These are phyloP conservation scores for Babesia ovis DNA, from an alignment of 169 alveolate species.

Conservation along the genomic window DNA sequence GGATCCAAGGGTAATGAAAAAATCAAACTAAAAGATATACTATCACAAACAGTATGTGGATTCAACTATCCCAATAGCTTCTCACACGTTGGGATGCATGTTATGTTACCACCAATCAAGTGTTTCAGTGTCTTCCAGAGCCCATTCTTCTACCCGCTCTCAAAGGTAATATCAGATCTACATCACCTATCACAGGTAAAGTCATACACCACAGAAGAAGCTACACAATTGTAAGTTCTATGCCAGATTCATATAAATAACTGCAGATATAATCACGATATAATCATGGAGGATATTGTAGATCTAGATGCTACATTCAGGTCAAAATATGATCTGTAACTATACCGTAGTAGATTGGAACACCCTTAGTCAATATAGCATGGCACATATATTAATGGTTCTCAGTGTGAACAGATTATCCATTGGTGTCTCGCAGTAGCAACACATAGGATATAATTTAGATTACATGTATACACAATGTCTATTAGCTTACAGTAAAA, in stretches of 20 bases:
- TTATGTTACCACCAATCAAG: constrained; percentile 60
- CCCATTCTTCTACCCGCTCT: constrained; percentile 68
- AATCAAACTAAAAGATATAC: background rate
- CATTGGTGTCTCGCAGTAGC: too few relatives aligned
- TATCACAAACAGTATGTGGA: constrained; percentile 42
- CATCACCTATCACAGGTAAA: constrained; percentile 46
- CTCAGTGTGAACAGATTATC: too few relatives aligned
- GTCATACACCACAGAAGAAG: constrained; percentile 51
- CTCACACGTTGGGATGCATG: constrained; percentile 70
- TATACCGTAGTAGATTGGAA: too few relatives aligned
- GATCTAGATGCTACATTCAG: constrained; percentile 35
- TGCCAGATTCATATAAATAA: background rate
- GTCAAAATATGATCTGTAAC: constrained; percentile 4
- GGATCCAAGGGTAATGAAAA: background rate
- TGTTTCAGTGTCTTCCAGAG: constrained; percentile 52
- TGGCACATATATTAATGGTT: too few relatives aligned
- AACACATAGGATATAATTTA: too few relatives aligned
- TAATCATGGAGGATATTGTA: constrained; percentile 43
- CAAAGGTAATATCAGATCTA: constrained; percentile 61
- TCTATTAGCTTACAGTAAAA: too few relatives aligned
- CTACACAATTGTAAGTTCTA: constrained; percentile 24
- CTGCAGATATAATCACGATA: constrained; percentile 41
- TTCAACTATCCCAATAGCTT: constrained; percentile 63
- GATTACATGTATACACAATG: too few relatives aligned
- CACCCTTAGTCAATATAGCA: too few relatives aligned